These are phyloP conservation scores for Discostella stelligera DNA, from an alignment of 352 stramenopile species.

Conservation along the genomic window DNA sequence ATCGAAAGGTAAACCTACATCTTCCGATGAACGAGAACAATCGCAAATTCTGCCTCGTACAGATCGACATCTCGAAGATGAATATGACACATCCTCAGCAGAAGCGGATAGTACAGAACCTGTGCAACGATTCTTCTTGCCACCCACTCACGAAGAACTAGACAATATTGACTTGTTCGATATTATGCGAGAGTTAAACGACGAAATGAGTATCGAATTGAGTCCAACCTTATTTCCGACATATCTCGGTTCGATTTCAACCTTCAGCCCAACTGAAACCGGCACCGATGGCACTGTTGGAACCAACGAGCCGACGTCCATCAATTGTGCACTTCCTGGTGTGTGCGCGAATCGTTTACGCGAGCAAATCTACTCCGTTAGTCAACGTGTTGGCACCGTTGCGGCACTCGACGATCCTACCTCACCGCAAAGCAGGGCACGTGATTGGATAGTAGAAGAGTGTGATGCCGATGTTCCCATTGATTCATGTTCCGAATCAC, in stretches of 20 bases:
- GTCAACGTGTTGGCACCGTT: constrained; percentile 36
- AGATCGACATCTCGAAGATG: constrained; percentile 12
- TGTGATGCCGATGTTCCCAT: constrained; percentile 39
- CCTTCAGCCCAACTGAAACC: background rate
- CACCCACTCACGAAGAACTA: constrained; percentile 28
- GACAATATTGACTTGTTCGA: constrained; percentile 47
- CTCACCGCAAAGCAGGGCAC: constrained; percentile 35
- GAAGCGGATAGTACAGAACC: constrained; percentile 12
- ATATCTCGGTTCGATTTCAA: constrained; percentile 1
- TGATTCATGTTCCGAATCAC: constrained; percentile 38
- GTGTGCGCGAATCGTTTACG: constrained; percentile 46
- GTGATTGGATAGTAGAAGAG: constrained; percentile 53
- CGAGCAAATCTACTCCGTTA: constrained; percentile 39
- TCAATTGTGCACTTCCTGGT: constrained; percentile 37
- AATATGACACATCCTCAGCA: background rate
- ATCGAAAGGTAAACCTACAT: constrained; percentile 1
- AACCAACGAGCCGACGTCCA: constrained; percentile 27
- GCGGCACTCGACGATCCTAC: constrained; percentile 34
- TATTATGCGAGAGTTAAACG: constrained; percentile 46
- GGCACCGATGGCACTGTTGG: constrained; percentile 12
- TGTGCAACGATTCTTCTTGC: constrained; percentile 40
- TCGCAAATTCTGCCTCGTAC: background rate
- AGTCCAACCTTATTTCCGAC: constrained; percentile 15
- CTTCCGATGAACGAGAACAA: too few species aligned
- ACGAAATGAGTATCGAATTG: constrained; percentile 11